phyloP scores from a whole-genome alignment of 1,284 basidiomycete species.

The Trametes sp. region DNA sequence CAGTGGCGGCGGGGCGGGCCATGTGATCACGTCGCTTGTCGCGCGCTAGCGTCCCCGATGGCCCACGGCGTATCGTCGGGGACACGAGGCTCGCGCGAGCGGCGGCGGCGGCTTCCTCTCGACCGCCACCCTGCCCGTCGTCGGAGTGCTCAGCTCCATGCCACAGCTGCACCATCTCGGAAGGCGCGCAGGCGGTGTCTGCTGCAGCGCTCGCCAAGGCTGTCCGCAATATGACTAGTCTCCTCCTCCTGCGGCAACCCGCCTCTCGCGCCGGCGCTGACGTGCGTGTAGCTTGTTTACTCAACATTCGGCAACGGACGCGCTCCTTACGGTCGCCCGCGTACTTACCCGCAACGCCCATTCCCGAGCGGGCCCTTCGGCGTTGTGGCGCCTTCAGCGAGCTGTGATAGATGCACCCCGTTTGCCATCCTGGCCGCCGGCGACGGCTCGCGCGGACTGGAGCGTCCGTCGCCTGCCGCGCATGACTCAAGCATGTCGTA shows the following conservation, averaged over 20 bases:
- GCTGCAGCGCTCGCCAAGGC: constrained; percentile 11
- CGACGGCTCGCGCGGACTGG: constrained; percentile 3
- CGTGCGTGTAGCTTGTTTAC: constrained; percentile 6
- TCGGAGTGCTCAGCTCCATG: constrained; percentile 4
- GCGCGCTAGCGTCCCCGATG: neutral
- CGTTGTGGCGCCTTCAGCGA: constrained; percentile 21
- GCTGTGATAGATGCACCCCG: constrained; percentile 26
- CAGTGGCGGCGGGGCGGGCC: constrained; percentile 26
- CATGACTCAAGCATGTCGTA: constrained; percentile 31
- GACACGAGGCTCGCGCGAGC: constrained; percentile 12
- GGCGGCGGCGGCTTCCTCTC: constrained; percentile 5
- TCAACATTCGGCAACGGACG: neutral
- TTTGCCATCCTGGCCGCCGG: constrained; percentile 16
- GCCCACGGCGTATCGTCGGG: constrained; percentile 17
- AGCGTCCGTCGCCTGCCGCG: constrained; percentile 8
- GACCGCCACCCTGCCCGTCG: neutral
- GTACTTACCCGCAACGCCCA: constrained; percentile 11
- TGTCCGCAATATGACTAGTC: constrained; percentile 21
- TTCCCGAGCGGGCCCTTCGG: constrained; percentile 12
- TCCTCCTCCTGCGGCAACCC: neutral
- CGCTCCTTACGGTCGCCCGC: constrained; percentile 1
- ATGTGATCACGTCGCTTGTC: constrained; percentile 23
- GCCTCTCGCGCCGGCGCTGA: constrained; percentile 20
- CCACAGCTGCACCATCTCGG: constrained; percentile 12
- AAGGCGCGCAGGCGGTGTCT: neutral